Base-by-base conservation (phyloP, 257 asterid species). In the Solanum paucissectum region DNA sequence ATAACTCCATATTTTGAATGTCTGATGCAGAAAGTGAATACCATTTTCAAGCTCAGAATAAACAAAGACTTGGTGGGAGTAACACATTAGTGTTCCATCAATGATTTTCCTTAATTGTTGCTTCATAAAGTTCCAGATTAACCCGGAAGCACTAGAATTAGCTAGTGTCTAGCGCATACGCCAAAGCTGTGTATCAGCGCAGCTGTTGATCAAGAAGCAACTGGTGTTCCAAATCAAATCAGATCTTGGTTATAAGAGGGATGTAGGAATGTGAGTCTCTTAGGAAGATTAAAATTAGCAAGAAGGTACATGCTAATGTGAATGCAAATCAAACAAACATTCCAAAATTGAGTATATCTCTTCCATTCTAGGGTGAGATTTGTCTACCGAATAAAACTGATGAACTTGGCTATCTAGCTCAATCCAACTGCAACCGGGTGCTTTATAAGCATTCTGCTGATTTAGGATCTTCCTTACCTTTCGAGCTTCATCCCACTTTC, bases 401-500 rank as follows among this genome's bases (percentile, higher is more conserved):
- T 92, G 94, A 90, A 96, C 92, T 79, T 86, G 91, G 72, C 87
- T 91, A 69, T 95, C 94, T 74, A 92, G 88, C 90, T 95, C 98
- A 71, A 95, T 91, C 98, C 99, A 95, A 90, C 99, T 95, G 87
- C 98, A 94, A 69, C 99, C 98, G 7, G 92, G 94, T 34, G 93
- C 86, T 83, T 95, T 95, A 84, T 89, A 83, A 49, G 89, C 90
- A 87, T 89, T 91, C 87, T 89, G 90, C 89, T 92, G 95, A 2
- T 79, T 87, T 88, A 93, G 37, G 6, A 9, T 73, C 55, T 87
- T 92, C 93, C 98, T 90, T 12, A 94, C 66, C 88, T 76, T 88
- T 89, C 88, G 90, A 27, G 88, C 98, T 14, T 92, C 95, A 18
- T 93, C 98, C 98, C 98, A 94, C 88, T 88, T 92, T 44, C 95